Percentiles rank a stretch among this genome's conserved stretches.
Evolutionary conservation across 371 early-diverging fungal genomes (phyloP).

Genomic region (Blastocladiella emersonii): DNA sequence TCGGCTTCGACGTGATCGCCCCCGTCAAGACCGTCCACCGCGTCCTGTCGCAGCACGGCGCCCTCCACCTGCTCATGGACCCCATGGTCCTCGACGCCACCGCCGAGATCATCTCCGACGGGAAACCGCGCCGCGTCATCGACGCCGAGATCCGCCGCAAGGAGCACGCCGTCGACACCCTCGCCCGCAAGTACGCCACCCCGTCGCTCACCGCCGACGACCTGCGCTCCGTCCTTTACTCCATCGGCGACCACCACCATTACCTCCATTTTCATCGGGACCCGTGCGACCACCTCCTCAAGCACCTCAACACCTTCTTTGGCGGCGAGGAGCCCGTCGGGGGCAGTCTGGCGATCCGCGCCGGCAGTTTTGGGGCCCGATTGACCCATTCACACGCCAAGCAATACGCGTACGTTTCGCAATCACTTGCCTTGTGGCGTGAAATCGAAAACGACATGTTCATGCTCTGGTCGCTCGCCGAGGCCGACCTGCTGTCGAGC

Average conservation of each 20-base stretch:
- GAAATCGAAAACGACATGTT: slow-evolving; percentile 87
- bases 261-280: slow-evolving; percentile 79
- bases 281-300: slow-evolving; percentile 86
- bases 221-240: slow-evolving; percentile 75
- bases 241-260: slow-evolving; percentile 92
- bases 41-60: slow-evolving; percentile 48
- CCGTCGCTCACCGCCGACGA: slow-evolving; percentile 42
- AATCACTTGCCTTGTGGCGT: slow-evolving; percentile 85
- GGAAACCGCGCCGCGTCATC: slow-evolving; percentile 55
- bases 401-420: slow-evolving; percentile 86
- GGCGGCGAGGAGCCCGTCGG: not conserved
- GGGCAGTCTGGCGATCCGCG: slow-evolving; percentile 50
- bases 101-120: slow-evolving; percentile 70
- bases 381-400: slow-evolving; percentile 80
- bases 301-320: slow-evolving; percentile 53
- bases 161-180: slow-evolving; percentile 72
- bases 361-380: slow-evolving; percentile 73
- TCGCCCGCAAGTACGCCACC: slow-evolving; percentile 64
- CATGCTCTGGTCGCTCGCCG: slow-evolving; percentile 82
- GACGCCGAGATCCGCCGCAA: slow-evolving; percentile 78
- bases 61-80: slow-evolving; percentile 56
- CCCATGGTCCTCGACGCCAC: slow-evolving; percentile 70
- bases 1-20: slow-evolving; percentile 62
- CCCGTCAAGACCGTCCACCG: slow-evolving; percentile 71
- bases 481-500: slow-evolving; percentile 57